Conservation (phyloP, 2,329 filamentous ascomycete genomes). For the Pseudogymnoascus sp. region DNA sequence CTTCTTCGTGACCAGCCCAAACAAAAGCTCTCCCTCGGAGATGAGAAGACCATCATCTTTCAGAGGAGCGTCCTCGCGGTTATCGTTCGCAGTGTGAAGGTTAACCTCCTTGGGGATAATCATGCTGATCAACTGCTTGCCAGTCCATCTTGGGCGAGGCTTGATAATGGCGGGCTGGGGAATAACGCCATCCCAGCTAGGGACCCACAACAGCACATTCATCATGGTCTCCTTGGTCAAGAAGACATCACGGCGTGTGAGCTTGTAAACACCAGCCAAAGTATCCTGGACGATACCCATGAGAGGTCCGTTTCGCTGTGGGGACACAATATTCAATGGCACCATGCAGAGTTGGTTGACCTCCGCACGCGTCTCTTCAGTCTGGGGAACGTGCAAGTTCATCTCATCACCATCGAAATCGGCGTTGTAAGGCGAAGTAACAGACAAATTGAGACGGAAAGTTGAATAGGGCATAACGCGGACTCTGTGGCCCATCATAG, state of each 20-base stretch:
- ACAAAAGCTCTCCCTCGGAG: slow-evolving; percentile 80
- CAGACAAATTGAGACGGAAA: slow-evolving; percentile 92
- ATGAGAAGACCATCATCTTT: slow-evolving; percentile 75
- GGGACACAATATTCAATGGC: slow-evolving; percentile 96
- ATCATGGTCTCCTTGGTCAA: slow-evolving; percentile 85
- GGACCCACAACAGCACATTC: slow-evolving; percentile 96
- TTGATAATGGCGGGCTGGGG: slow-evolving; percentile 91
- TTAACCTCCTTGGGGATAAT: slow-evolving; percentile 83
- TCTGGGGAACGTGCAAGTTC: slow-evolving; percentile 99
- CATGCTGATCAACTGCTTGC: slow-evolving; percentile 95
- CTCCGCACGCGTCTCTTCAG: slow-evolving; percentile 92
- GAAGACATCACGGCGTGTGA: slow-evolving; percentile 88
- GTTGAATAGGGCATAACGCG: slow-evolving; percentile 98
- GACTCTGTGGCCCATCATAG: slow-evolving; percentile 99
- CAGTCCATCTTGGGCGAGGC: slow-evolving; percentile 88
- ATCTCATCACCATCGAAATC: slow-evolving; percentile 99
- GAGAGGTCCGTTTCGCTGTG: slow-evolving; percentile 88
- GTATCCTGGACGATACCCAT: slow-evolving; percentile 99
- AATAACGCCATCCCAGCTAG: slow-evolving; percentile 92
- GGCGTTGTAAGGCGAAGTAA: slow-evolving; percentile 97
- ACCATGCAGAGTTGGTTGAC: slow-evolving; percentile 93
- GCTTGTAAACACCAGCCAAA: slow-evolving; percentile 91
- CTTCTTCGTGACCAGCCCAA: slow-evolving; percentile 88
- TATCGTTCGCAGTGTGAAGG: slow-evolving; percentile 56
- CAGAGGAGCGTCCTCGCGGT: slow-evolving; percentile 49